Conservation (phyloP, 2,329 filamentous ascomycete species). For the Capronia coronata region DNA sequence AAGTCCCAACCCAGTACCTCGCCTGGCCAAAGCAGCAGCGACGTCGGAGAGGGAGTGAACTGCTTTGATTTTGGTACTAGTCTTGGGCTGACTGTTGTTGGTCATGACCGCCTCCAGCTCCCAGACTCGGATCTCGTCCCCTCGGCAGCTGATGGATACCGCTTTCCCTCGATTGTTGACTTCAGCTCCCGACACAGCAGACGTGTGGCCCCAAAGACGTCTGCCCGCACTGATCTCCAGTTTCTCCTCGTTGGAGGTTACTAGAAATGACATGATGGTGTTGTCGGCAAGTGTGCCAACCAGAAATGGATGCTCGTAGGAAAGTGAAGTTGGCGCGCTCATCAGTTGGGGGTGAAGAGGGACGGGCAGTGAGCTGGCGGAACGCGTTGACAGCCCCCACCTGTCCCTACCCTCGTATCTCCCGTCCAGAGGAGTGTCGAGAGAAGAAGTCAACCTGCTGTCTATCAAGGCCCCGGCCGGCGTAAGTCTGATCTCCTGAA, state of each 20-base stretch:
- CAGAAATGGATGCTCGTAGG: slow-evolving; percentile 77
- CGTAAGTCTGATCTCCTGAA: slow-evolving; percentile 69
- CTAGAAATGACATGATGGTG: slow-evolving; percentile 73
- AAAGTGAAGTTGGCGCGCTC: slow-evolving; percentile 55
- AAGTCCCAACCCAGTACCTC: slow-evolving; percentile 31
- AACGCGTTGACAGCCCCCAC: slow-evolving; percentile 26
- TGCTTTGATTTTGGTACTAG: slow-evolving; percentile 50
- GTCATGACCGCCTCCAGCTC: slow-evolving; percentile 62
- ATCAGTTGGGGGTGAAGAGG: slow-evolving; percentile 34
- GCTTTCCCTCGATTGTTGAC: slow-evolving; percentile 80
- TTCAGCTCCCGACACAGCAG: slow-evolving; percentile 76
- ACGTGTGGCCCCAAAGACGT: slow-evolving; percentile 85
- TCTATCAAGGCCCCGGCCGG: slow-evolving; percentile 14
- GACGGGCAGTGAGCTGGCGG: slow-evolving; percentile 28
- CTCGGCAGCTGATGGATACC: slow-evolving; percentile 77
- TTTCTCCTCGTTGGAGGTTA: slow-evolving; percentile 60
- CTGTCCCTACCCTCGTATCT: slow-evolving; percentile 4
- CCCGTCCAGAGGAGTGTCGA: slow-evolving; percentile 18
- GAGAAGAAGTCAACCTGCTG: slow-evolving; percentile 23
- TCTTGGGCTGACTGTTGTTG: slow-evolving; percentile 35
- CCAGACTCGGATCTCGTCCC: slow-evolving; percentile 77
- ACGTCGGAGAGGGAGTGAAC: slow-evolving; percentile 22
- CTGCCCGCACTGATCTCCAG: slow-evolving; percentile 67
- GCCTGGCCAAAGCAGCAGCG: slow-evolving; percentile 27
- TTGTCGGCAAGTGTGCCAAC: slow-evolving; percentile 80